Conservation (phyloP, 257 asterid genomes). For the Primulina tabacum region DNA sequence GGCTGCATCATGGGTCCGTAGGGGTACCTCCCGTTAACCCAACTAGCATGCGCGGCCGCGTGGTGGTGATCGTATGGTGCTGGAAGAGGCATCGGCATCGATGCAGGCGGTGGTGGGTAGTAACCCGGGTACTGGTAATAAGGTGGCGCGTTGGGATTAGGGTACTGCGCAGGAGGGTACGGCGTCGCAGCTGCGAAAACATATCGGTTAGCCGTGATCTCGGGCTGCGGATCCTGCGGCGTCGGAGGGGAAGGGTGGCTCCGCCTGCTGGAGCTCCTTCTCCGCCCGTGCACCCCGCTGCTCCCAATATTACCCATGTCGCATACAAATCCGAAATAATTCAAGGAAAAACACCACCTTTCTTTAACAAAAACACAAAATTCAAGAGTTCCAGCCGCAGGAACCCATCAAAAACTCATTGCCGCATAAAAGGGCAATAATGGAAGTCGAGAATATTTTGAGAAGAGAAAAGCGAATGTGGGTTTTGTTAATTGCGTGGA, state of each 20-base stretch:
- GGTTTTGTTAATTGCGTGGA: slow-evolving; percentile 3
- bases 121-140: slow-evolving; percentile 83
- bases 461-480: background rate
- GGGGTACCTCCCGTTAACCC: slow-evolving; percentile 72
- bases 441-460: background rate
- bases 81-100: slow-evolving; percentile 66
- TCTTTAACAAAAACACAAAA: background rate
- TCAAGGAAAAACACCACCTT: background rate
- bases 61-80: slow-evolving; percentile 81
- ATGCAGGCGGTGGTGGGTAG: slow-evolving; percentile 59
- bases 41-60: slow-evolving; percentile 55
- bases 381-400: background rate
- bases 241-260: slow-evolving; percentile 79
- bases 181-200: slow-evolving; percentile 99
- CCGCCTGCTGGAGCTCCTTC: slow-evolving; percentile 59
- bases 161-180: slow-evolving; percentile 73
- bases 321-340: background rate
- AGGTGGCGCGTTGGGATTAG: slow-evolving; percentile 67
- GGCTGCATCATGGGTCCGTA: slow-evolving; percentile 70
- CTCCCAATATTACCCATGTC: slow-evolving; percentile 90
- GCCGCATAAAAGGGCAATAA: background rate
- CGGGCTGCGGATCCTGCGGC: slow-evolving; percentile 68
- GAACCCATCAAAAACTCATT: background rate
- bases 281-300: slow-evolving; percentile 62
- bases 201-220: slow-evolving; percentile 72